These are phyloP conservation scores for Helianthus tuberosus DNA, from an alignment of 129 eudicot species.

Conservation along the genomic window DNA sequence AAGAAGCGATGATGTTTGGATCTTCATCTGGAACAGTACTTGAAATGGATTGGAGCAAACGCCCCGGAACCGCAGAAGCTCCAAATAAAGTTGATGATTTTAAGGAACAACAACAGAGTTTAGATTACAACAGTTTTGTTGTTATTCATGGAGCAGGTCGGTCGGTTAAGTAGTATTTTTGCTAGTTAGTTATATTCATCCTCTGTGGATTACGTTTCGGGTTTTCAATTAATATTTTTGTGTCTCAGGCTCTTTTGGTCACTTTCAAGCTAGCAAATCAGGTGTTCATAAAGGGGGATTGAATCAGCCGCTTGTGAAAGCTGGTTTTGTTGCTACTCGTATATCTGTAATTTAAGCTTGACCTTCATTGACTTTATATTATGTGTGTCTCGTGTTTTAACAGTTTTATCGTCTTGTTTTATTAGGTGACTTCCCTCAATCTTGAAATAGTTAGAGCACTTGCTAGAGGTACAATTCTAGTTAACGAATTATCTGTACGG, in stretches of 20 bases:
- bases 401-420: background rate
- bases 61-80: slow-evolving; percentile 51
- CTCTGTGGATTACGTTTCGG: slow-evolving; percentile 2
- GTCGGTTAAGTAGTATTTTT: slow-evolving; percentile 39
- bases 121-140: slow-evolving; percentile 53
- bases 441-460: slow-evolving; percentile 96
- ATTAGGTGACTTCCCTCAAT: slow-evolving; percentile 91
- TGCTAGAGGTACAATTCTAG: slow-evolving; percentile 72
- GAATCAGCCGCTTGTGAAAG: slow-evolving; percentile 69
- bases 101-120: slow-evolving; percentile 40
- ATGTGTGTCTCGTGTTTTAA: too few relatives aligned
- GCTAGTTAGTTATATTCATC: background rate
- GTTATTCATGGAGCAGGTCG: slow-evolving; percentile 99
- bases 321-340: slow-evolving; percentile 98
- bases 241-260: slow-evolving; percentile 94
- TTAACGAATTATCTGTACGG: slow-evolving; percentile 1
- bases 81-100: slow-evolving; percentile 41
- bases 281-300: slow-evolving; percentile 94
- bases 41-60: slow-evolving; percentile 97
- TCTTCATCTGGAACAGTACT: slow-evolving; percentile 44
- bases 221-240: slow-evolving; percentile 1
- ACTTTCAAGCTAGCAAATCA: slow-evolving; percentile 98
- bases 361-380: background rate
- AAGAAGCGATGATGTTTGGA: slow-evolving; percentile 59
- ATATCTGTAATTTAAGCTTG: slow-evolving; percentile 67